These are phyloP conservation scores for Nidularia sp. DNA, from an alignment of 768 basidiomycete genomes.

Conservation along the genomic window DNA sequence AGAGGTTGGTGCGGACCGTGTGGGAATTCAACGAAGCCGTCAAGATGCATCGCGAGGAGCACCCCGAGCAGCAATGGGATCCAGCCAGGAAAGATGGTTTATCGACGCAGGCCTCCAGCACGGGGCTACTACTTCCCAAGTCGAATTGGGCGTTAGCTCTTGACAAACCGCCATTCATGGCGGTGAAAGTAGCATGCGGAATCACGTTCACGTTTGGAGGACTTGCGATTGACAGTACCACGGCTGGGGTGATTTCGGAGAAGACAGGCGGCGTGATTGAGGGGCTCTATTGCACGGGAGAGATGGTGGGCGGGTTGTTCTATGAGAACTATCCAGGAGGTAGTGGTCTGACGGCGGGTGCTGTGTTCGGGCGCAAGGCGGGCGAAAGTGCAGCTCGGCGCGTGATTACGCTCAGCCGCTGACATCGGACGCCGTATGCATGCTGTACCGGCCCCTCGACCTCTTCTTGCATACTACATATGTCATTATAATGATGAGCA, in stretches of 20 bases:
- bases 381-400: conserved; percentile 38
- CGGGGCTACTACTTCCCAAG: conserved; percentile 42
- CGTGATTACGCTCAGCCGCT: neutral
- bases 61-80: conserved; percentile 42
- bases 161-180: conserved; percentile 51
- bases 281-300: conserved; percentile 64
- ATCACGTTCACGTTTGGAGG: conserved; percentile 76
- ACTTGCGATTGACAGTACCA: conserved; percentile 52
- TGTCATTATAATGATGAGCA: too few relatives aligned
- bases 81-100: conserved; percentile 62
- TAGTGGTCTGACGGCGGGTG: conserved; percentile 60
- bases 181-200: conserved; percentile 66
- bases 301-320: conserved; percentile 65
- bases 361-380: conserved; percentile 61
- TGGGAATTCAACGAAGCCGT: conserved; percentile 48
- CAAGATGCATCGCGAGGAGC: conserved; percentile 25
- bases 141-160: conserved; percentile 67
- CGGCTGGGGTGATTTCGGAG: conserved; percentile 45
- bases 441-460: too few relatives aligned
- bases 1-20: conserved; percentile 41
- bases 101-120: conserved; percentile 40
- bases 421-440: too few relatives aligned
- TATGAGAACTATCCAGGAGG: conserved; percentile 69
- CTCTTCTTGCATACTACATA: too few relatives aligned
- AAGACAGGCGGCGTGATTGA: conserved; percentile 34